Evolutionary conservation across 2,329 filamentous ascomycete species (phyloP).

Genomic region (Fonsecaea nubica): DNA sequence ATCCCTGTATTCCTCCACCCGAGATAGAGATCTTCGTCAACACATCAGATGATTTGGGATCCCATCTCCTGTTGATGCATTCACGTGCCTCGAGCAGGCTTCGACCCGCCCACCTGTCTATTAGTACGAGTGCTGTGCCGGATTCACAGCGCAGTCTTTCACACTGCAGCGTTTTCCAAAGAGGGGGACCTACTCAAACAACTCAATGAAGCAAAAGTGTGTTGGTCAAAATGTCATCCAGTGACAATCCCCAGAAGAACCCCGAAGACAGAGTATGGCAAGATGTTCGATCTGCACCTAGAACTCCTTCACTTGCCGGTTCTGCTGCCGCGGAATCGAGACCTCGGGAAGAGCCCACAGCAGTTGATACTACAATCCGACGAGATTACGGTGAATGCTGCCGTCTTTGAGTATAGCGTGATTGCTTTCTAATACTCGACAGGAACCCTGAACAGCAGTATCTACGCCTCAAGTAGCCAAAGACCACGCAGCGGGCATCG

Average conservation of each 20-base stretch:
- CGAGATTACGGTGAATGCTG: slow-evolving; percentile 32
- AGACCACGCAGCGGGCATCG: slow-evolving; percentile 27
- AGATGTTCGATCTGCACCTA: slow-evolving; percentile 20
- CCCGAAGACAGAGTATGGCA: slow-evolving; percentile 20
- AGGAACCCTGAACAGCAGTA: slow-evolving; percentile 30
- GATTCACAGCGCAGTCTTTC: neutral
- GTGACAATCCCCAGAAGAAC: slow-evolving; percentile 22
- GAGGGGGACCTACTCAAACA: neutral
- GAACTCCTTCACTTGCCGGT: slow-evolving; percentile 6
- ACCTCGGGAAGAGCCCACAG: slow-evolving; percentile 14
- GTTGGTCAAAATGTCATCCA: slow-evolving; percentile 26
- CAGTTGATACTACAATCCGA: slow-evolving; percentile 23
- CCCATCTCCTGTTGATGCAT: slow-evolving; percentile 25
- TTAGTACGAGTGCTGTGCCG: slow-evolving; percentile 1
- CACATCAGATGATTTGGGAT: slow-evolving; percentile 27
- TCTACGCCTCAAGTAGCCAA: slow-evolving; percentile 23
- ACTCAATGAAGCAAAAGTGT: slow-evolving; percentile 1
- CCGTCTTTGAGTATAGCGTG: neutral
- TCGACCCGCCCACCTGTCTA: slow-evolving; percentile 13
- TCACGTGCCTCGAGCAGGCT: slow-evolving; percentile 20
- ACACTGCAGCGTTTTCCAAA: neutral
- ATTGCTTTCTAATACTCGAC: slow-evolving; percentile 14
- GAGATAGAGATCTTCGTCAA: slow-evolving; percentile 9
- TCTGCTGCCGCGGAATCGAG: slow-evolving; percentile 5
- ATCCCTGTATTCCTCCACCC: slow-evolving; percentile 9